A percentile compares a stretch with the other conserved stretches of the same genome.
phyloP scores from a whole-genome alignment of 2,329 filamentous ascomycete genomes.

The Neopestalotiopsis sp. region DNA sequence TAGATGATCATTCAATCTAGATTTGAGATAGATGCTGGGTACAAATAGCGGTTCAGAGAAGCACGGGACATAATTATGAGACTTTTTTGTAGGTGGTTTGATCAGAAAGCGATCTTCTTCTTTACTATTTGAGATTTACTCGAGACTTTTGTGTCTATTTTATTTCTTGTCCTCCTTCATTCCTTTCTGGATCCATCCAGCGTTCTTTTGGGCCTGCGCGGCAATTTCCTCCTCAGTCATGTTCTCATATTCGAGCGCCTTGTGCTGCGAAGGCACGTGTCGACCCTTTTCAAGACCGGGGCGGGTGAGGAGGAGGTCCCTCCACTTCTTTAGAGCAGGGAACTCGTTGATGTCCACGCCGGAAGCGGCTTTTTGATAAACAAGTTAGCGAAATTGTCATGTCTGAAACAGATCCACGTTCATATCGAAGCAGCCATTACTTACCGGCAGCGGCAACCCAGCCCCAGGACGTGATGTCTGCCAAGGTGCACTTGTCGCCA shows the following conservation, averaged over 20 bases:
- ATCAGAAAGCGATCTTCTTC: too few relatives aligned
- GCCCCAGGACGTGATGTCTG: conserved; percentile 15
- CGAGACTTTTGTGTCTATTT: neutral
- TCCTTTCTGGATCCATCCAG: conserved; percentile 66
- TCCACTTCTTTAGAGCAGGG: conserved; percentile 68
- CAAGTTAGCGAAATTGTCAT: too few relatives aligned
- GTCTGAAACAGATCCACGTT: too few relatives aligned
- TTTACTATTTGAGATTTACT: too few relatives aligned
- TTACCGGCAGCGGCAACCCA: conserved; percentile 16
- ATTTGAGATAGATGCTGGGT: too few relatives aligned
- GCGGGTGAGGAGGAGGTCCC: conserved; percentile 57
- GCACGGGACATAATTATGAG: neutral
- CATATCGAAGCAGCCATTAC: neutral
- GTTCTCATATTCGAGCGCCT: conserved; percentile 52
- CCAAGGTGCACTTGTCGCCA: conserved; percentile 14
- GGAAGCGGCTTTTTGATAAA: conserved; percentile 51
- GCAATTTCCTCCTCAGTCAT: conserved; percentile 54
- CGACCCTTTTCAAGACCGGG: conserved; percentile 55
- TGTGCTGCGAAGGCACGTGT: conserved; percentile 69
- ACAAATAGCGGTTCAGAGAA: neutral
- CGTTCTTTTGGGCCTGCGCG: conserved; percentile 51
- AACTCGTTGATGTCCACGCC: conserved; percentile 69
- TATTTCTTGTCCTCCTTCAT: conserved; percentile 67
- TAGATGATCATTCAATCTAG: too few relatives aligned
- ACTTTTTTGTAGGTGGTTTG: too few relatives aligned